phyloP scores from a whole-genome alignment of 331 rosid species.

The Cucumis variabilis region DNA sequence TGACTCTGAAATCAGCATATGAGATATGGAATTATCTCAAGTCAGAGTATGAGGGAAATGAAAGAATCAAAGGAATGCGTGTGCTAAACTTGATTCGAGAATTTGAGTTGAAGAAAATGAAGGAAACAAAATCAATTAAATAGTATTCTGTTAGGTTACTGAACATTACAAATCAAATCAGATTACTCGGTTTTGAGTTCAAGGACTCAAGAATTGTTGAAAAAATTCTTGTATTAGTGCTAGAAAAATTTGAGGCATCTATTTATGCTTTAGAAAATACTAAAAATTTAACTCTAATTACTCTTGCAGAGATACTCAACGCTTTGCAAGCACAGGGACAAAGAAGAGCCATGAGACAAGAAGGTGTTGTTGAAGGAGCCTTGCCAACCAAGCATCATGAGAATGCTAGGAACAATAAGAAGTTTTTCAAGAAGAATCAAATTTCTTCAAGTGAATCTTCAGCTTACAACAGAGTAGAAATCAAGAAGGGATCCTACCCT shows the following conservation, averaged over 20 bases:
- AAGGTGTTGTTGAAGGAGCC: neutral
- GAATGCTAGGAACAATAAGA: too few species aligned
- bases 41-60: neutral
- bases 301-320: neutral
- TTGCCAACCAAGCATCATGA: neutral
- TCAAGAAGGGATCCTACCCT: neutral
- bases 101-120: neutral
- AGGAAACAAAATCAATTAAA: neutral
- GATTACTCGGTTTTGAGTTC: too few species aligned
- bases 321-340: neutral
- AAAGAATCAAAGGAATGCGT: neutral
- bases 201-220: neutral
- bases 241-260: neutral
- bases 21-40: constrained; percentile 1
- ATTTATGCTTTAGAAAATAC: neutral
- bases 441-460: too few species aligned
- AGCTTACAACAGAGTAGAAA: too few species aligned
- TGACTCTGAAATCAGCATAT: neutral
- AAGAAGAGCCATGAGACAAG: neutral
- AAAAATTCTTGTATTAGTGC: neutral
- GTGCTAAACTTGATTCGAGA: neutral
- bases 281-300: neutral
- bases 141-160: neutral
- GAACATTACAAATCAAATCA: too few species aligned
- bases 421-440: too few species aligned